phyloP scores from a whole-genome alignment of 2,329 filamentous ascomycete species.

The Ophiocordyceps robertsii region DNA sequence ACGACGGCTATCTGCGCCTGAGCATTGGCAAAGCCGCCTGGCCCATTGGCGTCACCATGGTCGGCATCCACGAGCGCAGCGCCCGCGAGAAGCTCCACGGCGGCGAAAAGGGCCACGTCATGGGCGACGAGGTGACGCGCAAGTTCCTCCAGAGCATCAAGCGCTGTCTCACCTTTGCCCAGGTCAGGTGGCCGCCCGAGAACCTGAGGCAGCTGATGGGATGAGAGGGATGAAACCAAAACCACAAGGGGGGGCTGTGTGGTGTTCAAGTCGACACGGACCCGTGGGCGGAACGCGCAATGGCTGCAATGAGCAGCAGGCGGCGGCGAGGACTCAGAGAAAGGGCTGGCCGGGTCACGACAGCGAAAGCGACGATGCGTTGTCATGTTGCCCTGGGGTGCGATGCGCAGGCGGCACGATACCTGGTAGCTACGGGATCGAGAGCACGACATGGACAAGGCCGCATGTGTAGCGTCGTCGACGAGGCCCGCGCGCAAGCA shows the following conservation, averaged over 20 bases:
- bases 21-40: constrained; percentile 95
- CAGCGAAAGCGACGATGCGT: too few species aligned
- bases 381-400: too few species aligned
- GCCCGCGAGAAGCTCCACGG: constrained; percentile 91
- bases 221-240: constrained; percentile 5
- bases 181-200: constrained; percentile 89
- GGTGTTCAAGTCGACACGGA: too few species aligned
- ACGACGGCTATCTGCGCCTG: constrained; percentile 83
- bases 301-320: too few species aligned
- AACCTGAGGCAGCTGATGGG: constrained; percentile 94
- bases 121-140: constrained; percentile 89
- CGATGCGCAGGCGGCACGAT: too few species aligned
- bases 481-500: too few species aligned
- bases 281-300: too few species aligned
- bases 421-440: too few species aligned
- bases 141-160: constrained; percentile 98
- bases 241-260: background rate
- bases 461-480: too few species aligned
- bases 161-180: constrained; percentile 87
- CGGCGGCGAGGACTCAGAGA: too few species aligned
- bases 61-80: constrained; percentile 95
- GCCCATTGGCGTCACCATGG: constrained; percentile 99
- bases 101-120: constrained; percentile 79
- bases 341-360: too few species aligned
- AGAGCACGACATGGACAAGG: too few species aligned